Evolutionary conservation across 2,329 filamentous ascomycete genomes (phyloP).

Genomic region (Colletotrichum plurivorum): DNA sequence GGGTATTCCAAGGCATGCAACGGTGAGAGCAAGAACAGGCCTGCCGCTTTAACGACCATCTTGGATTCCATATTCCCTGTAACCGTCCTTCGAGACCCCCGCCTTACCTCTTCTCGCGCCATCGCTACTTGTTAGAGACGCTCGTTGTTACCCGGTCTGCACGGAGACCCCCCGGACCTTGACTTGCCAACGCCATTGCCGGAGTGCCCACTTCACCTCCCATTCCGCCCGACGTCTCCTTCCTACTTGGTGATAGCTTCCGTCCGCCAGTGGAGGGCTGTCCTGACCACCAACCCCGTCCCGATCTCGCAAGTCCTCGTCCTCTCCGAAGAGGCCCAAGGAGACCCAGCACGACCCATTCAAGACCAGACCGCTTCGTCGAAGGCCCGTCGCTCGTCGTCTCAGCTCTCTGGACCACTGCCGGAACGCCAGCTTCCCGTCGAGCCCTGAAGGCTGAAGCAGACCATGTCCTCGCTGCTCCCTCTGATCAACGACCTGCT

Average conservation of each 20-base stretch:
- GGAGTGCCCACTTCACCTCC: conserved; percentile 25
- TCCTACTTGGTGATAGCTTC: conserved; percentile 40
- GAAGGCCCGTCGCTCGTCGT: background rate
- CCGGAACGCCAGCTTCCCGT: conserved; percentile 1
- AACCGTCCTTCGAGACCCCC: too few relatives aligned
- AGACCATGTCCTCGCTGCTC: conserved; percentile 65
- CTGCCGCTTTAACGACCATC: too few relatives aligned
- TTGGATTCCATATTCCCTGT: too few relatives aligned
- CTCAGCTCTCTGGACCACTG: background rate
- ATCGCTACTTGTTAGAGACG: too few relatives aligned
- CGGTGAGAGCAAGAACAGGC: too few relatives aligned
- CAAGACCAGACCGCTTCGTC: conserved; percentile 18
- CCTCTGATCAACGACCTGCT: conserved; percentile 71
- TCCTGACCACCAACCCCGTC: conserved; percentile 11
- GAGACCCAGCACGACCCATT: background rate
- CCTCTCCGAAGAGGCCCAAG: conserved; percentile 6
- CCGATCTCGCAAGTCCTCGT: conserved; percentile 8
- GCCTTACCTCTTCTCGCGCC: too few relatives aligned
- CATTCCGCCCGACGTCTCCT: conserved; percentile 34
- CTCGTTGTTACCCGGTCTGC: too few relatives aligned
- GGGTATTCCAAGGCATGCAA: too few relatives aligned
- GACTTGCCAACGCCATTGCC: conserved; percentile 23
- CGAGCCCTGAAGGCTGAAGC: conserved; percentile 14
- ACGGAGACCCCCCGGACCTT: background rate
- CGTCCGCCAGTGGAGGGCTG: conserved; percentile 26